phyloP scores from a whole-genome alignment of 495 filamentous ascomycete genomes.

The Viridothelium virens region DNA sequence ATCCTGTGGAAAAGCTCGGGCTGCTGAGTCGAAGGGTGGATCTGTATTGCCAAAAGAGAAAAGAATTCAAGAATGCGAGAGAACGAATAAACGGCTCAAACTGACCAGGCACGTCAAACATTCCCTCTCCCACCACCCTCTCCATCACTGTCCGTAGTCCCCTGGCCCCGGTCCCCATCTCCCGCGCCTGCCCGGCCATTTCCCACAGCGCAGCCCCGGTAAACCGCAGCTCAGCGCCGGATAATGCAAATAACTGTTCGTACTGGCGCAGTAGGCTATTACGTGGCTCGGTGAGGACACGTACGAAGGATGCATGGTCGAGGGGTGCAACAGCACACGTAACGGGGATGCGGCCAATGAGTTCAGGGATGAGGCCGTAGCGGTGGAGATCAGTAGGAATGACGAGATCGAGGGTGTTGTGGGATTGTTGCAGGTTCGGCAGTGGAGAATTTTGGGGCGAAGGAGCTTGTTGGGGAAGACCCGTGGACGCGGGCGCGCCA shows the following conservation, averaged over 20 bases:
- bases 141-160: conserved; percentile 87
- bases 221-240: conserved; percentile 74
- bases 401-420: conserved; percentile 75
- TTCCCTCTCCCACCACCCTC: conserved; percentile 72
- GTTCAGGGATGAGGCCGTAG: conserved; percentile 91
- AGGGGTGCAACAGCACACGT: conserved; percentile 76
- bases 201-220: conserved; percentile 70
- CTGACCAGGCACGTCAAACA: conserved; percentile 78
- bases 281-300: conserved; percentile 85
- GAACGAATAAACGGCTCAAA: conserved; percentile 25
- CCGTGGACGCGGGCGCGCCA: neutral
- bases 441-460: conserved; percentile 16
- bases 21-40: no score
- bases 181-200: conserved; percentile 63
- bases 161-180: conserved; percentile 79
- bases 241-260: conserved; percentile 72
- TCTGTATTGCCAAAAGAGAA: neutral
- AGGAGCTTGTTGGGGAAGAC: conserved; percentile 13
- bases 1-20: no score
- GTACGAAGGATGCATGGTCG: conserved; percentile 65
- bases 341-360: conserved; percentile 84
- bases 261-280: conserved; percentile 84
- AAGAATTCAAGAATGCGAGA: neutral
- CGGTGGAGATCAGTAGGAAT: conserved; percentile 76
- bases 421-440: conserved; percentile 22